Percentiles rank a stretch among this genome's conserved stretches.
Conservation (phyloP, 1,139 yeast species). For the Wickerhamomyces sp. region DNA sequence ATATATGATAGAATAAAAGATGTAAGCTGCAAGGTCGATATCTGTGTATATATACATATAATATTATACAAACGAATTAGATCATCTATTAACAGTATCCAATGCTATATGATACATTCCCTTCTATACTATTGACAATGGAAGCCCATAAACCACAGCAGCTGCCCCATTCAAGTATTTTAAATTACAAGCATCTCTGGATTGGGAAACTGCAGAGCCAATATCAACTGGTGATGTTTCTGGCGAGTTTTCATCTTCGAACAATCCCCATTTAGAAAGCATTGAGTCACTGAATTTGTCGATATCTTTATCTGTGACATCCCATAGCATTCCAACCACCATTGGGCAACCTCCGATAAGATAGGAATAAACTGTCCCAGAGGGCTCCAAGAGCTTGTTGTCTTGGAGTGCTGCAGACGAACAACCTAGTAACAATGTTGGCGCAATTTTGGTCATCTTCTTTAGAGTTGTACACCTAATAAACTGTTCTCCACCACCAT, state of each 20-base stretch:
- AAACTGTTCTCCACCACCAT: conserved; percentile 92
- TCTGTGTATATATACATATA: too few relatives aligned
- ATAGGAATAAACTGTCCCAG: conserved; percentile 76
- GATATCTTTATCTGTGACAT: conserved; percentile 93
- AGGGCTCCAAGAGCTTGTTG: conserved; percentile 63
- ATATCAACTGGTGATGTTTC: conserved; percentile 27
- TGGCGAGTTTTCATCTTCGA: conserved; percentile 20
- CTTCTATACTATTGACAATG: conserved; percentile 32
- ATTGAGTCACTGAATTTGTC: conserved; percentile 66
- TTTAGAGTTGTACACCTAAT: conserved; percentile 49
- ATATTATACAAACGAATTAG: too few relatives aligned
- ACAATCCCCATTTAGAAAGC: conserved; percentile 60
- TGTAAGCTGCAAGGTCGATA: too few relatives aligned
- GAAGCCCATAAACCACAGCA: conserved; percentile 75
- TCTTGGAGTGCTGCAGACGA: conserved; percentile 71
- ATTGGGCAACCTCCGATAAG: conserved; percentile 77
- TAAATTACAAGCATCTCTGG: conserved; percentile 63
- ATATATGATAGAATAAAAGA: too few relatives aligned
- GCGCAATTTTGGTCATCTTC: conserved; percentile 46
- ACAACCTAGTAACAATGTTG: conserved; percentile 83
- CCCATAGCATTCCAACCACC: conserved; percentile 89
- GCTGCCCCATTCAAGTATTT: conserved; percentile 76
- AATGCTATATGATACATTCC: background rate
- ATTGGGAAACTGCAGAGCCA: conserved; percentile 47
- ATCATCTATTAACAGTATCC: background rate